These are phyloP conservation scores for Candida adriatica DNA, from an alignment of 805 yeast species.

Conservation along the genomic window DNA sequence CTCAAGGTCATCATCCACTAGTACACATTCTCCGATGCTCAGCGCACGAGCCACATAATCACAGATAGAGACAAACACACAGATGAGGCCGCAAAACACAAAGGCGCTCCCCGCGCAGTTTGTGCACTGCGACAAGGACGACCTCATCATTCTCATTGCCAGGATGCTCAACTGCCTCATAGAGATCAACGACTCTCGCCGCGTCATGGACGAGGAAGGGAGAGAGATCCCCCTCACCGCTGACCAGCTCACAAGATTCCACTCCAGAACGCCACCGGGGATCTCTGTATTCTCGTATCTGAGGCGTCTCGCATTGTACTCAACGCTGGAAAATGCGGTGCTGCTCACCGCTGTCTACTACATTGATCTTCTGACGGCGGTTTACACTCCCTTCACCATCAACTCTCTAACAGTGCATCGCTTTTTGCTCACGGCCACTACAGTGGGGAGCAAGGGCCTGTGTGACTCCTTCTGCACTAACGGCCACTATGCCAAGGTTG, in stretches of 20 bases:
- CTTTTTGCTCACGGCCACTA: slow-evolving; percentile 82
- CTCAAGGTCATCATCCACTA: too few species aligned
- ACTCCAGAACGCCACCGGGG: slow-evolving; percentile 86
- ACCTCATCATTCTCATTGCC: slow-evolving; percentile 63
- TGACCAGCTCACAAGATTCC: slow-evolving; percentile 71
- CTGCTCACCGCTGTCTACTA: slow-evolving; percentile 80
- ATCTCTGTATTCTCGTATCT: slow-evolving; percentile 77
- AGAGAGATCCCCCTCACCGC: slow-evolving; percentile 26
- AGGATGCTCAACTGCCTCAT: slow-evolving; percentile 78
- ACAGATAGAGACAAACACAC: slow-evolving; percentile 1
- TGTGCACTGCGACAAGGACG: slow-evolving; percentile 61
- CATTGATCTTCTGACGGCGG: slow-evolving; percentile 75
- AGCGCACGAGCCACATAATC: neutral
- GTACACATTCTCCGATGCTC: neutral
- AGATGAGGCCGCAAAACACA: neutral
- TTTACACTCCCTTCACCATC: slow-evolving; percentile 72
- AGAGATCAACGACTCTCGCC: slow-evolving; percentile 54
- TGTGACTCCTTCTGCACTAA: slow-evolving; percentile 94
- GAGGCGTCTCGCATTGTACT: slow-evolving; percentile 71
- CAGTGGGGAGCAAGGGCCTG: slow-evolving; percentile 82
- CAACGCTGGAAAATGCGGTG: slow-evolving; percentile 79
- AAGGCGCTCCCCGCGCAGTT: slow-evolving; percentile 32
- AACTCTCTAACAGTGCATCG: slow-evolving; percentile 93
- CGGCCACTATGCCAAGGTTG: slow-evolving; percentile 90
- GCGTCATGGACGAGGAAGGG: slow-evolving; percentile 12